Evolutionary conservation across 306 rosid genomes (phyloP).

Genomic region (Vachellia pachyceras): DNA sequence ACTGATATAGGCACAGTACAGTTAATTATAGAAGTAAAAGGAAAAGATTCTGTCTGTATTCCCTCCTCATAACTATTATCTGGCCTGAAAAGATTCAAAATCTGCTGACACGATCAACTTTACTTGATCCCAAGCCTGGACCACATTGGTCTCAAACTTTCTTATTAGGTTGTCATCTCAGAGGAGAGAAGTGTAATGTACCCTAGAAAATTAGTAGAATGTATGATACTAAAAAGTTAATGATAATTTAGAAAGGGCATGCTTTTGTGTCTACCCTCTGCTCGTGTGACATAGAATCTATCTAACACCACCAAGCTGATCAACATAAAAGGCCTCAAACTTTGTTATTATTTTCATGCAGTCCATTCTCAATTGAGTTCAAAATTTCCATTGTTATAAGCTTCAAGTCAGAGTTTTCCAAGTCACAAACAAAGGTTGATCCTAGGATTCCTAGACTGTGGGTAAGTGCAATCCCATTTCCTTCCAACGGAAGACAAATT

Average conservation of each 20-base stretch:
- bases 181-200: neutral
- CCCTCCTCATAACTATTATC: neutral
- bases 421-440: slow-evolving; percentile 71
- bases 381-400: slow-evolving; percentile 71
- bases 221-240: neutral
- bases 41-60: neutral
- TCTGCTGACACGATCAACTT: neutral
- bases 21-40: neutral
- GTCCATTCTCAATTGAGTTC: slow-evolving; percentile 92
- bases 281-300: neutral
- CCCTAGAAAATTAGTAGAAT: neutral
- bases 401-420: slow-evolving; percentile 80
- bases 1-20: neutral
- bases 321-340: neutral
- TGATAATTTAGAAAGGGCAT: neutral
- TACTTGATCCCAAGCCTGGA: neutral
- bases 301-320: neutral
- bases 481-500: neutral
- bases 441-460: slow-evolving; percentile 82
- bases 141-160: neutral
- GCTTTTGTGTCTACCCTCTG: neutral
- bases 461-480: slow-evolving; percentile 57
- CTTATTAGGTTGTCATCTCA: neutral
- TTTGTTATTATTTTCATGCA: slow-evolving; percentile 49
- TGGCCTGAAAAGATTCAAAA: neutral